A percentile compares a stretch with the other conserved stretches of the same genome.
Conservation (phyloP, 2,329 filamentous ascomycete species). For the Aspergillus tubingensis region DNA sequence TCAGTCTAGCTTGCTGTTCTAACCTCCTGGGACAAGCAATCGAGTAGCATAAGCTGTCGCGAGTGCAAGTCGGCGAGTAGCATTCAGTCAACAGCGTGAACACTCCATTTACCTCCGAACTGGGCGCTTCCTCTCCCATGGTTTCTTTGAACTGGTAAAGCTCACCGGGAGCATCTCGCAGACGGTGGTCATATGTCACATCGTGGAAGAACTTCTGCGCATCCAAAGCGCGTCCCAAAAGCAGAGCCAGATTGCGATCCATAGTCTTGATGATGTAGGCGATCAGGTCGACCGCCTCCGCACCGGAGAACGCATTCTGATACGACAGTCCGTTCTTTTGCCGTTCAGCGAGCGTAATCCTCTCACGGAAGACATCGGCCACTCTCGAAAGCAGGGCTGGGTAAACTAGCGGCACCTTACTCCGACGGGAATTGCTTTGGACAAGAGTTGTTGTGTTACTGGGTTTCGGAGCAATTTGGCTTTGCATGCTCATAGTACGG, state of each 20-base stretch:
- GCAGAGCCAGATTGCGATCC: conserved; percentile 87
- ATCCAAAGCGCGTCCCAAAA: conserved; percentile 87
- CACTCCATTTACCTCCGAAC: conserved; percentile 84
- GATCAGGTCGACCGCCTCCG: conserved; percentile 92
- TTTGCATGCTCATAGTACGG: conserved; percentile 59
- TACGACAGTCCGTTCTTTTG: conserved; percentile 97
- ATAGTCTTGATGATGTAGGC: conserved; percentile 97
- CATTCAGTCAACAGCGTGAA: conserved; percentile 96
- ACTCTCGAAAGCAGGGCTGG: conserved; percentile 92
- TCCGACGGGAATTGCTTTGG: conserved; percentile 62
- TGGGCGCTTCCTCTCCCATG: conserved; percentile 70
- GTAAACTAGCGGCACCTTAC: conserved; percentile 80
- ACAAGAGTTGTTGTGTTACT: conserved; percentile 56
- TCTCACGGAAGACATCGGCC: conserved; percentile 85
- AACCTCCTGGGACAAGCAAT: conserved; percentile 92
- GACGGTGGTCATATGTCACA: conserved; percentile 93
- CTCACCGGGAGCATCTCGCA: conserved; percentile 90
- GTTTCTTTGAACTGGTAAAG: conserved; percentile 97
- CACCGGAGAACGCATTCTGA: conserved; percentile 94
- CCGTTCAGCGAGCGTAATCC: conserved; percentile 81
- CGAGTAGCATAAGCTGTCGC: conserved; percentile 94
- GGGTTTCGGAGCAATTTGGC: conserved; percentile 52
- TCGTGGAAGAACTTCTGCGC: conserved; percentile 99
- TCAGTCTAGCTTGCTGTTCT: conserved; percentile 91
- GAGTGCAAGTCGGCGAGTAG: conserved; percentile 95